phyloP scores from a whole-genome alignment of 208 protist species.

The Hexamita inflata region DNA sequence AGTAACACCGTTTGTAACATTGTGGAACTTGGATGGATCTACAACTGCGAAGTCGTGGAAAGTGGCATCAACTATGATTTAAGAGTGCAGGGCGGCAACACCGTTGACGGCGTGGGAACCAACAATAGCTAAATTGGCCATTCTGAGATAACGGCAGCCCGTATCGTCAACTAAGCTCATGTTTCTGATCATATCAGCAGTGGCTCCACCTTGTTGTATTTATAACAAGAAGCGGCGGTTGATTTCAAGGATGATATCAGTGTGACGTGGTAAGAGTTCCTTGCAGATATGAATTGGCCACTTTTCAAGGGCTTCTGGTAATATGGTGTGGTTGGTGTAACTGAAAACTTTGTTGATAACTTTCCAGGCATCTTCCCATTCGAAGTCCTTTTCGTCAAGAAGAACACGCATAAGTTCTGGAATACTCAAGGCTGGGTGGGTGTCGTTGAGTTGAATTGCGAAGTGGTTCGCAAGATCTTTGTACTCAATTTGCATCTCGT shows the following conservation, averaged over 20 bases:
- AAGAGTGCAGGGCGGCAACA: constrained; percentile 60
- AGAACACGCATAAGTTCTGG: constrained; percentile 56
- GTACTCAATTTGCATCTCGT: constrained; percentile 15
- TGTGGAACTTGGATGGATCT: constrained; percentile 59
- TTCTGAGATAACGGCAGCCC: constrained; percentile 36
- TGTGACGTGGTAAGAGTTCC: constrained; percentile 58
- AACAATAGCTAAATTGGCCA: constrained; percentile 57
- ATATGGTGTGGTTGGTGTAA: constrained; percentile 70
- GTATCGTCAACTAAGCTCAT: constrained; percentile 60
- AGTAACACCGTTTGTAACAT: constrained; percentile 70
- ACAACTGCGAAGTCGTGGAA: constrained; percentile 59
- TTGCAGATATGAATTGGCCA: constrained; percentile 57
- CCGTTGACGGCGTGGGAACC: constrained; percentile 60
- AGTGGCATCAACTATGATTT: constrained; percentile 53
- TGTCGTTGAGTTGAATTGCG: constrained; percentile 68
- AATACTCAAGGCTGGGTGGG: constrained; percentile 62
- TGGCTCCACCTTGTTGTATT: constrained; percentile 24
- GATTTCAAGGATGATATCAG: constrained; percentile 66
- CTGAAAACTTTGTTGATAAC: constrained; percentile 50
- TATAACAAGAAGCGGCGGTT: constrained; percentile 56
- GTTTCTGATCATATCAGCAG: constrained; percentile 26
- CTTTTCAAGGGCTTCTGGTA: constrained; percentile 65
- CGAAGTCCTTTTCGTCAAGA: constrained; percentile 52
- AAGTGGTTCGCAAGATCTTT: constrained; percentile 35
- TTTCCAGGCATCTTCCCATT: constrained; percentile 55